Conservation (phyloP, 2,329 filamentous ascomycete species). For the Claviceps arundinis region DNA sequence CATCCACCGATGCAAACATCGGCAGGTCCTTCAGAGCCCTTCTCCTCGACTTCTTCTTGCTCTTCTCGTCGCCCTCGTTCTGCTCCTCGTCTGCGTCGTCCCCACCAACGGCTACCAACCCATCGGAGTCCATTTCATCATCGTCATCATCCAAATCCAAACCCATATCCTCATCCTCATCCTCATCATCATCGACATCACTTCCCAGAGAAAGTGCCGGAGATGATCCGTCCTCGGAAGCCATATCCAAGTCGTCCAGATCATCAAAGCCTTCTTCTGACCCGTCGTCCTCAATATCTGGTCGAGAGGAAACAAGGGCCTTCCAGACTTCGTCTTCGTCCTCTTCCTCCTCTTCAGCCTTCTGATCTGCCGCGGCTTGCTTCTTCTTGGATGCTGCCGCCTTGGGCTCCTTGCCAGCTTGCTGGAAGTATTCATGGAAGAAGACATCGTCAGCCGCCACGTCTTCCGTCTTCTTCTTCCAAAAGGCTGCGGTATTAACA, state of each 20-base stretch:
- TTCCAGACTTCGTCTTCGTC: constrained; percentile 83
- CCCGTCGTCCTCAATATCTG: constrained; percentile 44
- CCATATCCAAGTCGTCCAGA: constrained; percentile 35
- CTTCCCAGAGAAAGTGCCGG: constrained; percentile 25
- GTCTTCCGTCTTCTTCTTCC: constrained; percentile 78
- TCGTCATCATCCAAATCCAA: constrained; percentile 15
- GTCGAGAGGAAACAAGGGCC: constrained; percentile 68
- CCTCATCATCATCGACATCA: constrained; percentile 30
- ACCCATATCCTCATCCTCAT: constrained; percentile 28
- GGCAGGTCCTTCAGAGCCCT: constrained; percentile 82
- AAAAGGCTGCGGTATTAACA: constrained; percentile 82
- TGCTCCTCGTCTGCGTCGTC: constrained; percentile 32
- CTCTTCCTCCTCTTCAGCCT: constrained; percentile 35
- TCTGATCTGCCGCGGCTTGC: constrained; percentile 33
- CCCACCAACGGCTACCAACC: constrained; percentile 20
- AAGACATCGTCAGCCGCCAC: constrained; percentile 88
- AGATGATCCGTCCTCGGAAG: constrained; percentile 31
- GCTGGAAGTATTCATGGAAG: constrained; percentile 94
- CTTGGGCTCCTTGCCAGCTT: constrained; percentile 50
- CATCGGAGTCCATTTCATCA: constrained; percentile 30
- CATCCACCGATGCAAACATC: constrained; percentile 84
- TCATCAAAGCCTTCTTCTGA: constrained; percentile 37
- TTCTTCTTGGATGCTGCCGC: constrained; percentile 39
- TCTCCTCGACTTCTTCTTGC: constrained; percentile 42
- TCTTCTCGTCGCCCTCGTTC: constrained; percentile 49